Percentiles rank a stretch among this genome's conserved stretches.
Conservation (phyloP, 441 rosid species). For the Hura crepitans region DNA sequence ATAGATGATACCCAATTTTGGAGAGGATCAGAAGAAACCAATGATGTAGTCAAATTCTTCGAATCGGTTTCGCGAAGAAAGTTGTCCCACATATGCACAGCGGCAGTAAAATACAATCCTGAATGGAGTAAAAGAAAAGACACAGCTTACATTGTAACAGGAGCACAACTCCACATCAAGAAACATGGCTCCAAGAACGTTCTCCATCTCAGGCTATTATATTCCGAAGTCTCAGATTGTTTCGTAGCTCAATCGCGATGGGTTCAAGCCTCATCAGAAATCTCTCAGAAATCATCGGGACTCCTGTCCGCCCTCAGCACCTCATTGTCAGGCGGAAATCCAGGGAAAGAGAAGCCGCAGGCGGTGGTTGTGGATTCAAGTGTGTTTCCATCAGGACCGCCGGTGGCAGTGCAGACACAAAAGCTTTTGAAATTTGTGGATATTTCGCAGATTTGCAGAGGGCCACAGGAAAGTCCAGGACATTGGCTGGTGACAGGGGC, state of each 20-base stretch:
- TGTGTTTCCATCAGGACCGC: conserved; percentile 80
- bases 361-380: conserved; percentile 61
- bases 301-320: conserved; percentile 62
- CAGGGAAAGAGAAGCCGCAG: conserved; percentile 33
- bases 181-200: conserved; percentile 57
- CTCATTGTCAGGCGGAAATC: conserved; percentile 41
- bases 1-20: conserved; percentile 48
- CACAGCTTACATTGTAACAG: conserved; percentile 69
- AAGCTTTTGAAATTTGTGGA: conserved; percentile 68
- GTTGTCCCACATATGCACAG: conserved; percentile 68
- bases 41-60: conserved; percentile 35
- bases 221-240: conserved; percentile 50
- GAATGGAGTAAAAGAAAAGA: conserved; percentile 34
- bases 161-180: conserved; percentile 70
- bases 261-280: conserved; percentile 46
- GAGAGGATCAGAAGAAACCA: conserved; percentile 55
- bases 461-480: conserved; percentile 84
- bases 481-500: conserved; percentile 90
- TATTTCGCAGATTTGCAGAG: conserved; percentile 61
- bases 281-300: conserved; percentile 62
- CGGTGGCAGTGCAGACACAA: conserved; percentile 54
- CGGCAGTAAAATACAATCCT: conserved; percentile 61
- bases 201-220: conserved; percentile 69
- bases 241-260: conserved; percentile 47
- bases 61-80: conserved; percentile 55